Evolutionary conservation across 2,329 filamentous ascomycete species (phyloP), one percentile per base, ranked within the genome.

Genomic region (Graphilbum ipis-grandicollis): DNA sequence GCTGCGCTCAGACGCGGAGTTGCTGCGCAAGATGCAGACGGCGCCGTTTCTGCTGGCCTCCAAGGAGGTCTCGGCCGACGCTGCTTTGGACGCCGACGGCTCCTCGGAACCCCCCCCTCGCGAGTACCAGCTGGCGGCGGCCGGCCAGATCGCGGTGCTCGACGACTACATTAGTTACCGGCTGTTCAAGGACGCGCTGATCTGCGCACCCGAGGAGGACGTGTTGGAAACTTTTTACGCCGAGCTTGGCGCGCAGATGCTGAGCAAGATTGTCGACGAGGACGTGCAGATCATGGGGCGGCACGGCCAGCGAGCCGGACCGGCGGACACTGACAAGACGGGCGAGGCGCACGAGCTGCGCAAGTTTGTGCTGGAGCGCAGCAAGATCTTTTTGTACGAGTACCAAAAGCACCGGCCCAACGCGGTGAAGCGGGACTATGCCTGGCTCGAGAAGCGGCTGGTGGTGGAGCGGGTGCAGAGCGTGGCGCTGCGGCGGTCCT

Each of bases 201-300:
- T 93, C 21, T 85, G 80, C 42, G 85, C 86, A 0, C 92, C 90
- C 0, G 82, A 93, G 52, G 90, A 98, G 50, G 90, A 96, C 43
- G 53, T 59, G 0, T 62, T 98, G 2, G 90, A 98, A 52, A 67
- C 69, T 2, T 88, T 98, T 44, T 98, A 98, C 54, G 57, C 73
- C 26, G 68, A 75, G 8, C 73, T 98, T 4, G 90, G 90, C 2
- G 79, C 84, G 4, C 69, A 75, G 32, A 73, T 71, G 38, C 65
- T 98, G 17, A 84, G 81, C 43, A 71, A 67, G 38, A 68, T 88
- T 15, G 79, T 96, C 12, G 74, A 84, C 47, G 78, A 88, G 49
- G 75, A 86, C 39, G 66, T 83, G 17, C 71, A 69, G 21, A 75
- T 90, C 47, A n/a, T n/a, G n/a, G n/a, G n/a, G n/a, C n/a, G n/a